Percentiles rank a stretch among this genome's conserved stretches.
These are phyloP conservation scores for Vitis hybrid DNA, from an alignment of 177 flowering plant species.

Conservation along the genomic window DNA sequence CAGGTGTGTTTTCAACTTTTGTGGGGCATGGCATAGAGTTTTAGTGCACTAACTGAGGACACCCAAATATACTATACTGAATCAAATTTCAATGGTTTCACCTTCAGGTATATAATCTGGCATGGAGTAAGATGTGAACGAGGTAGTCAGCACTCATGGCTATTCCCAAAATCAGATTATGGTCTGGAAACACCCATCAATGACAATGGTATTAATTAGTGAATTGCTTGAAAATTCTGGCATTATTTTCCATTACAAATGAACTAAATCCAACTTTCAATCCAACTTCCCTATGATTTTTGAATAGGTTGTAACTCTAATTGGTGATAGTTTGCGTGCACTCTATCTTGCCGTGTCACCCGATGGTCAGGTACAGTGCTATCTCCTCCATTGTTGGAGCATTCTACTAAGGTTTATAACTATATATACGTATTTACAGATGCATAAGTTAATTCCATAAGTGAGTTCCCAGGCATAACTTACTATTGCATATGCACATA, in stretches of 20 bases:
- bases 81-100: no score
- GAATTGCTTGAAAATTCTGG: no score
- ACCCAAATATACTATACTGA: no score
- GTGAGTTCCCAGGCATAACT: no score
- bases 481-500: no score
- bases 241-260: no score
- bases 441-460: no score
- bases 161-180: constrained; percentile 99
- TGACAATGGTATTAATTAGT: constrained; percentile 59
- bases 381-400: background rate
- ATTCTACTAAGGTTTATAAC: background rate
- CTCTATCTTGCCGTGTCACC: constrained; percentile 95
- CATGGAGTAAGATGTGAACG: constrained; percentile 97
- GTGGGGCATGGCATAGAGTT: no score
- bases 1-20: constrained; percentile 48
- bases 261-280: no score
- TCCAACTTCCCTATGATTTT: no score
- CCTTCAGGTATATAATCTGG: constrained; percentile 86
- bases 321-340: constrained; percentile 85
- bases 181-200: constrained; percentile 98
- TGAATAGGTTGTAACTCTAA: constrained; percentile 83
- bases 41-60: no score
- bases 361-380: constrained; percentile 80
- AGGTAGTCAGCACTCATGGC: constrained; percentile 95
- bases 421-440: no score